phyloP scores from a whole-genome alignment of 2,329 filamentous ascomycete genomes.

The Tympanopsis confertula region DNA sequence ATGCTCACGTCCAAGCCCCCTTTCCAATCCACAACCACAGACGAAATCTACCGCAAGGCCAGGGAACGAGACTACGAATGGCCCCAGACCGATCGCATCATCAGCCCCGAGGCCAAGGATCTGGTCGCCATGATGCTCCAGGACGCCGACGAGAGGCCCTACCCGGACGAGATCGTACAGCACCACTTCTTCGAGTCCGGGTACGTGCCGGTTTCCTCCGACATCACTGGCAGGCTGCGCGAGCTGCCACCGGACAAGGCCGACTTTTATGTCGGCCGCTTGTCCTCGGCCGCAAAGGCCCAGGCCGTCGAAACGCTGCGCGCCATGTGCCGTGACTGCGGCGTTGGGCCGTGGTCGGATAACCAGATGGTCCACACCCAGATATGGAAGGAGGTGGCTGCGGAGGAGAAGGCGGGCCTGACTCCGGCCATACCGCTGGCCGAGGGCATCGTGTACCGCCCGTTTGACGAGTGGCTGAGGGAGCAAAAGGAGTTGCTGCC shows the following conservation, averaged over 20 bases:
- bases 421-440: constrained; percentile 52
- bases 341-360: constrained; percentile 42
- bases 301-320: constrained; percentile 39
- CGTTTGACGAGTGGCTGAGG: constrained; percentile 47
- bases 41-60: constrained; percentile 70
- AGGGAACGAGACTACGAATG: constrained; percentile 67
- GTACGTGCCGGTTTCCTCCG: constrained; percentile 52
- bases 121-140: constrained; percentile 67
- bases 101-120: constrained; percentile 66
- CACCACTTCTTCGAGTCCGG: constrained; percentile 71
- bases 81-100: constrained; percentile 57
- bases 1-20: constrained; percentile 94
- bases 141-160: constrained; percentile 63
- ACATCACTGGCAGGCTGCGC: constrained; percentile 46
- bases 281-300: constrained; percentile 29
- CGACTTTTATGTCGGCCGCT: constrained; percentile 41
- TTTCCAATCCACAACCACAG: constrained; percentile 82
- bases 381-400: constrained; percentile 54
- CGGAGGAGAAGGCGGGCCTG: constrained; percentile 55
- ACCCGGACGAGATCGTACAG: constrained; percentile 67
- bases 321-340: constrained; percentile 44
- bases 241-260: constrained; percentile 43
- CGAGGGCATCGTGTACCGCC: constrained; percentile 50
- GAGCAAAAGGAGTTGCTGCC: constrained; percentile 28
- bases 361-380: constrained; percentile 36